phyloP scores from a whole-genome alignment of 306 rosid genomes.

The Mimosa bimucronata region DNA sequence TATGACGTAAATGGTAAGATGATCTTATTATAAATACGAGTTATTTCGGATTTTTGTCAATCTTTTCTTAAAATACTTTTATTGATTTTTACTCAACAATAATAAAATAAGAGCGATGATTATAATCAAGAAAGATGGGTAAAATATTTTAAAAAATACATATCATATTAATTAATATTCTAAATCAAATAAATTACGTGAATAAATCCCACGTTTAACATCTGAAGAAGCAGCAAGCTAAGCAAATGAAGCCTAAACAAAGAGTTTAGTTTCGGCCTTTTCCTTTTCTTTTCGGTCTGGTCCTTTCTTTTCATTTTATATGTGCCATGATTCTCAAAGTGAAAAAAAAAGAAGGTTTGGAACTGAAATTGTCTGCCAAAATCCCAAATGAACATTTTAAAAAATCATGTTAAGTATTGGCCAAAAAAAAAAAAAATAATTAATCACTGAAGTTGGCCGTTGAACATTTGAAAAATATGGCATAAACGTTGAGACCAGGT shows the following conservation, averaged over 20 bases:
- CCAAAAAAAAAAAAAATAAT: neutral
- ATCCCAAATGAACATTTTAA: neutral
- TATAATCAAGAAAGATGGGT: too few relatives aligned
- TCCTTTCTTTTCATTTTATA: neutral
- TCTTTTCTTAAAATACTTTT: too few relatives aligned
- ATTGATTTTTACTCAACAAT: too few relatives aligned
- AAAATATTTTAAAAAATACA: too few relatives aligned
- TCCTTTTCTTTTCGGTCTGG: neutral
- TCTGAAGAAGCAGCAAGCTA: too few relatives aligned
- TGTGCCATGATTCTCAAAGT: neutral
- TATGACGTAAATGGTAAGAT: too few relatives aligned
- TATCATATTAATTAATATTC: too few relatives aligned
- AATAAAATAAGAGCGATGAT: too few relatives aligned
- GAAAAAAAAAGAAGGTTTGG: neutral
- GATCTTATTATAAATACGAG: too few relatives aligned
- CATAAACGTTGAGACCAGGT: neutral
- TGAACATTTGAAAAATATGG: slow-evolving; percentile 36
- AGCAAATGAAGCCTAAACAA: neutral
- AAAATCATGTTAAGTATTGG: neutral
- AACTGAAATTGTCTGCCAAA: neutral
- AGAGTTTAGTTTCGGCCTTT: neutral
- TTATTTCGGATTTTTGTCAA: too few relatives aligned
- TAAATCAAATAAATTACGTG: too few relatives aligned
- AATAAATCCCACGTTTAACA: too few relatives aligned
- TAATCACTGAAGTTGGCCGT: slow-evolving; percentile 28